Base-by-base conservation (phyloP, 306 rosid species). In the Hippophae gyantsensis region DNA sequence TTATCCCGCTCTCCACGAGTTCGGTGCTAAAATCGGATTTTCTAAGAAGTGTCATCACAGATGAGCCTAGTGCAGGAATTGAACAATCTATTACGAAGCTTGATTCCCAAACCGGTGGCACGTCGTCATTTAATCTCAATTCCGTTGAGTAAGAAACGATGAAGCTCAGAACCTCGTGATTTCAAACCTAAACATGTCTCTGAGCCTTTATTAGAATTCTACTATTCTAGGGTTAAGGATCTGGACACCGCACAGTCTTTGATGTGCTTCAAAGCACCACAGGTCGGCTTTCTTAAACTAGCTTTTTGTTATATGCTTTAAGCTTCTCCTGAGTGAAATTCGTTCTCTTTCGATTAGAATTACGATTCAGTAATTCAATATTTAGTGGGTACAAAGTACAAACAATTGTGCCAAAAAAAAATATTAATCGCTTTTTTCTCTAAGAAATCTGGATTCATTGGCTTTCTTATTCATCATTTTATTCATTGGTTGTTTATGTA, bases 251-350 rank as follows among this genome's bases (percentile, higher is more conserved):
- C 58, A 26, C 67, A 63, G 32, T 76, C 81, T 64, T 68, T 72
- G 12, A 76, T 76, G 81, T 72, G 81, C 65, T 63, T 76, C 71
- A 63, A 60, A 45, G 74, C 71, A 0, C 74, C 78, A 4, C 58
- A 67, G 77, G 78, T 76, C 54, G 8, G 66, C 13, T 13, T 52
- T 49, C 50, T 25, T 27, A 51, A 44, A 6, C 51, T 8, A 3
- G 18, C 10, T n/a, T 42, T 58, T 47, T 43, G 43, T 1, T 44
- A 6, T 13, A 9, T 6, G 26, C 41, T 32, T 32, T 32, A 2
- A 2, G 38, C 38, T 32, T 32, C 23, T 32, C 38, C 5, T 32
- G 5, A 32, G 38, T 32, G 38, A 32, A 32, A 32, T 32, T 2
- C 5, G 5, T 32, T 32, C 4, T 32, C 38, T 32, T 32, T 32